phyloP scores from a whole-genome alignment of 352 stramenopile genomes.

The Phytophthora litchii region DNA sequence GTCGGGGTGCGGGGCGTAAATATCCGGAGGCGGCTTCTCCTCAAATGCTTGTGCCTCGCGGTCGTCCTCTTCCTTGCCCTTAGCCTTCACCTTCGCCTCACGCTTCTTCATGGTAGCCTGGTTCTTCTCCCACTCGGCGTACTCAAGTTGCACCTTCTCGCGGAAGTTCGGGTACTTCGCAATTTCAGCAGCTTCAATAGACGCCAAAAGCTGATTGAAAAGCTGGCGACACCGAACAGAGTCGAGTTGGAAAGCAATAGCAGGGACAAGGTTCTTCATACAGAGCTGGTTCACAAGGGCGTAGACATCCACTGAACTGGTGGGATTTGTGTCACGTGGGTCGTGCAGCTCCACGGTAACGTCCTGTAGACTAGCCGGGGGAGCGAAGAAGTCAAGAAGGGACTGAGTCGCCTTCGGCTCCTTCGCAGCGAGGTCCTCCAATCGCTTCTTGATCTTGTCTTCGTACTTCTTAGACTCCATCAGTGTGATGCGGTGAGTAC shows the following conservation, averaged over 20 bases:
- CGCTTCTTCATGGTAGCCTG: slow-evolving; percentile 93
- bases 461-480: slow-evolving; percentile 98
- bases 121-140: slow-evolving; percentile 83
- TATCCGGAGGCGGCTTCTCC: slow-evolving; percentile 89
- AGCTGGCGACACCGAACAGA: slow-evolving; percentile 87
- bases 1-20: slow-evolving; percentile 97
- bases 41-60: slow-evolving; percentile 85
- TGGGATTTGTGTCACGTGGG: slow-evolving; percentile 55
- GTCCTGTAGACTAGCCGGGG: slow-evolving; percentile 63
- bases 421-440: slow-evolving; percentile 89
- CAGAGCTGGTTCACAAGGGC: slow-evolving; percentile 72
- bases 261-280: slow-evolving; percentile 66
- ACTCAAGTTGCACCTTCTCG: slow-evolving; percentile 95
- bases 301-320: slow-evolving; percentile 71
- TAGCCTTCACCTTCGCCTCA: slow-evolving; percentile 93
- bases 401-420: slow-evolving; percentile 89
- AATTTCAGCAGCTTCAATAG: slow-evolving; percentile 76
- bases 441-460: slow-evolving; percentile 93
- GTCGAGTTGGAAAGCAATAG: slow-evolving; percentile 90
- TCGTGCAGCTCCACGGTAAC: slow-evolving; percentile 62
- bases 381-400: slow-evolving; percentile 84
- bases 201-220: slow-evolving; percentile 79
- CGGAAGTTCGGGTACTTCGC: slow-evolving; percentile 88
- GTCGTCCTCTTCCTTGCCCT: slow-evolving; percentile 90
- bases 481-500: slow-evolving; percentile 94